Conservation (phyloP, 192 early-diverging fungal genomes). For the Gonapodya sp. region DNA sequence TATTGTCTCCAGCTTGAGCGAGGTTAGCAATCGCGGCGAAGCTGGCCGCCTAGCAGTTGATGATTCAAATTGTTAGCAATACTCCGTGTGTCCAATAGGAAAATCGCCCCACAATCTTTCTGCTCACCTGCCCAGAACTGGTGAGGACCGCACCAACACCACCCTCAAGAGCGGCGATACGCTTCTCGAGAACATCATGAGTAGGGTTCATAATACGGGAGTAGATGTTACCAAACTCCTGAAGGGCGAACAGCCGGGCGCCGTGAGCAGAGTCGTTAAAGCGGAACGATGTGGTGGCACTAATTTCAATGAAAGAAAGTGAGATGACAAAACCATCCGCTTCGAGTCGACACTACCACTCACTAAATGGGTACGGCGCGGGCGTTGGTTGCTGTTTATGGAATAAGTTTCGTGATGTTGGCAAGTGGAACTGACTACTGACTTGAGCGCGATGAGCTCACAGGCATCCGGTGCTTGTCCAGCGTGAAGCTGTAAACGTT, state of each 20-base stretch:
- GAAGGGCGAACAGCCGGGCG: slow-evolving; percentile 67
- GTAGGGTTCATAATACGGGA: slow-evolving; percentile 23
- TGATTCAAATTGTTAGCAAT: no score
- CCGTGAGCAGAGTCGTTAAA: slow-evolving; percentile 76
- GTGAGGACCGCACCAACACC: slow-evolving; percentile 62
- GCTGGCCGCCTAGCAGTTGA: slow-evolving; percentile 78
- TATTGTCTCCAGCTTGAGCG: slow-evolving; percentile 76
- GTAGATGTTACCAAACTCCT: slow-evolving; percentile 75
- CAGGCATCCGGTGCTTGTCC: slow-evolving; percentile 51
- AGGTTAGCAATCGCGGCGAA: slow-evolving; percentile 72
- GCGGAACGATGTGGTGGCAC: slow-evolving; percentile 69
- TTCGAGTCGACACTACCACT: no score
- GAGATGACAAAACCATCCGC: no score
- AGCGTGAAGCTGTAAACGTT: slow-evolving; percentile 88
- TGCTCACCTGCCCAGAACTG: slow-evolving; percentile 31
- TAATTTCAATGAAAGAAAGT: neutral
- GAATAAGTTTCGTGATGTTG: slow-evolving; percentile 13
- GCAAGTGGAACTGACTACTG: slow-evolving; percentile 12
- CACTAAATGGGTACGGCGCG: slow-evolving; percentile 81
- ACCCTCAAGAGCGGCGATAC: slow-evolving; percentile 83
- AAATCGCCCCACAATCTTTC: no score
- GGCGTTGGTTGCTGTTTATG: slow-evolving; percentile 53
- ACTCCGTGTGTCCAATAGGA: no score
- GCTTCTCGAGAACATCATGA: slow-evolving; percentile 62
- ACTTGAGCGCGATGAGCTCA: slow-evolving; percentile 25